phyloP scores from a whole-genome alignment of 352 stramenopile genomes.

The Globisporangium spinosum region DNA sequence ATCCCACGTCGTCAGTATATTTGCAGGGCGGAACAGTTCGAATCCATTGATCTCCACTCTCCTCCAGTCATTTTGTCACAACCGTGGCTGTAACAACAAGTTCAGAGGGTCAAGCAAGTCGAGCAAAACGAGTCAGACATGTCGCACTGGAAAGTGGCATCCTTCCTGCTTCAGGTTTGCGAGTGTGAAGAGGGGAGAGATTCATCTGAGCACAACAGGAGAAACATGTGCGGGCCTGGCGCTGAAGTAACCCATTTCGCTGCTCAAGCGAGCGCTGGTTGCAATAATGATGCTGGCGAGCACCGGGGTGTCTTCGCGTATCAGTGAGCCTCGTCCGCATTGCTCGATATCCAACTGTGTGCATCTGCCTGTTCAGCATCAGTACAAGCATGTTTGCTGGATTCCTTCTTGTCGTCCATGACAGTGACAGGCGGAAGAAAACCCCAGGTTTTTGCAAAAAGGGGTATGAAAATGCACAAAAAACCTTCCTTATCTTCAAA shows the following conservation, averaged over 20 bases:
- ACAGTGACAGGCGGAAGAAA: neutral
- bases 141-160: slow-evolving; percentile 9
- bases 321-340: neutral
- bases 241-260: neutral
- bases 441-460: too few relatives aligned
- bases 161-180: neutral
- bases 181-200: neutral
- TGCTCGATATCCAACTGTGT: too few relatives aligned
- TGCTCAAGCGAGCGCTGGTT: neutral
- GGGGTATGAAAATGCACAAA: neutral
- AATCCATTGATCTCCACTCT: slow-evolving; percentile 7
- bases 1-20: slow-evolving; percentile 1
- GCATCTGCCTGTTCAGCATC: neutral
- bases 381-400: too few relatives aligned
- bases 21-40: neutral
- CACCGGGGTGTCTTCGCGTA: neutral
- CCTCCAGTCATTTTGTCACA: slow-evolving; percentile 6
- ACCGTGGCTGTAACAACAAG: neutral
- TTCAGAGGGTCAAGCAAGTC: neutral
- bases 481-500: slow-evolving; percentile 5
- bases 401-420: neutral
- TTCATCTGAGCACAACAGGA: neutral
- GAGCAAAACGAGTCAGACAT: slow-evolving; percentile 3
- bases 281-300: neutral
- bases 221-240: neutral